These are phyloP conservation scores for Dioscorea dumetorum DNA, from an alignment of 106 monocot genomes.

Conservation along the genomic window DNA sequence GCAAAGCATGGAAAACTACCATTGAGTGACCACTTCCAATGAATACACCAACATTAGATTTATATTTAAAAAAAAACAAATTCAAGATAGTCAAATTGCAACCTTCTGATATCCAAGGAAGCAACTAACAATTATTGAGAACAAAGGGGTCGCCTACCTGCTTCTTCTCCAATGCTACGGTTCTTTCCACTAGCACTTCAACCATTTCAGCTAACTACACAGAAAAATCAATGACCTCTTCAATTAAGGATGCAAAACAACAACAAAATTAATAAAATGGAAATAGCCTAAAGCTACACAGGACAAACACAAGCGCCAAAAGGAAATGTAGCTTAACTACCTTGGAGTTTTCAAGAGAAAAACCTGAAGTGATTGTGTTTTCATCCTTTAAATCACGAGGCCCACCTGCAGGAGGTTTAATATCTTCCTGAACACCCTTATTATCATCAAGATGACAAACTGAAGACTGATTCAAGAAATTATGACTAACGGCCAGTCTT, in stretches of 20 bases:
- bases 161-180: constrained; percentile 24
- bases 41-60: no score
- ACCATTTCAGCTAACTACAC: constrained; percentile 21
- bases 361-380: neutral
- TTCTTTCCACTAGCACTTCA: constrained; percentile 9
- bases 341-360: constrained; percentile 8
- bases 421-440: neutral
- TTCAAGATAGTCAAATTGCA: no score
- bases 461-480: neutral
- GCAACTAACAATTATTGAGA: neutral
- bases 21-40: no score
- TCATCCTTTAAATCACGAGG: neutral
- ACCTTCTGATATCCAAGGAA: neutral
- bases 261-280: neutral
- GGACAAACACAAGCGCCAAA: neutral
- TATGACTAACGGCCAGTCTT: neutral
- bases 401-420: neutral
- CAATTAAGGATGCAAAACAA: neutral
- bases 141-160: constrained; percentile 19
- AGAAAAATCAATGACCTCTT: neutral
- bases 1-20: no score
- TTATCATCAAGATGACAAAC: neutral
- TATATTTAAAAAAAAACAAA: no score
- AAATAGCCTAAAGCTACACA: neutral
- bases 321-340: constrained; percentile 8